Evolutionary conservation across 1,284 basidiomycete genomes (phyloP).

Genomic region (Rhizoctonia solani): DNA sequence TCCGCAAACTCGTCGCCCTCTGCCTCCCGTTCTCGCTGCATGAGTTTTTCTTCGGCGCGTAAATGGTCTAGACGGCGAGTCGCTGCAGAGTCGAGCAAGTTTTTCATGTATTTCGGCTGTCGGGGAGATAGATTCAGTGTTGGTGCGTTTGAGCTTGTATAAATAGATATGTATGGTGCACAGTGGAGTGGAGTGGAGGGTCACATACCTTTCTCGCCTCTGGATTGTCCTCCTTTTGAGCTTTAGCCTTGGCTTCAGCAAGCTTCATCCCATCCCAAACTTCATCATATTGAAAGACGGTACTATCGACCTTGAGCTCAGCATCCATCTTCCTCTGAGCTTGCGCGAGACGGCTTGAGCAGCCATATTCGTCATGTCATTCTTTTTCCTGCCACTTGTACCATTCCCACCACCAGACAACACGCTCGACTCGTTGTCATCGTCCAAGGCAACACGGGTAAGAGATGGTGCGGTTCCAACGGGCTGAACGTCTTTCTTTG

Average conservation of each 20-base stretch:
- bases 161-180: too few species aligned
- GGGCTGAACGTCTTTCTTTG: conserved; percentile 8
- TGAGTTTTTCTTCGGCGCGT: conserved; percentile 98
- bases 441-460: conserved; percentile 5
- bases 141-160: not conserved
- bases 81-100: conserved; percentile 80
- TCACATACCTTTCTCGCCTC: conserved; percentile 71
- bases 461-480: conserved; percentile 18
- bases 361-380: conserved; percentile 29
- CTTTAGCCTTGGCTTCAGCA: conserved; percentile 74
- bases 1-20: conserved; percentile 95
- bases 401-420: not conserved
- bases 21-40: conserved; percentile 86
- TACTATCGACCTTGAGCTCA: conserved; percentile 42
- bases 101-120: conserved; percentile 92
- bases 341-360: conserved; percentile 21
- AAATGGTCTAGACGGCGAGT: conserved; percentile 87
- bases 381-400: not conserved
- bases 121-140: conserved; percentile 6
- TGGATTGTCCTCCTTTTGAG: conserved; percentile 69
- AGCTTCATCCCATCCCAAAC: conserved; percentile 96
- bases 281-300: conserved; percentile 94
- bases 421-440: conserved; percentile 1
- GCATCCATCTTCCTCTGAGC: conserved; percentile 21
- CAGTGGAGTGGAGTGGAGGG: too few species aligned